Conservation (phyloP, 345 rosid genomes). For the Theobroma cacao region DNA sequence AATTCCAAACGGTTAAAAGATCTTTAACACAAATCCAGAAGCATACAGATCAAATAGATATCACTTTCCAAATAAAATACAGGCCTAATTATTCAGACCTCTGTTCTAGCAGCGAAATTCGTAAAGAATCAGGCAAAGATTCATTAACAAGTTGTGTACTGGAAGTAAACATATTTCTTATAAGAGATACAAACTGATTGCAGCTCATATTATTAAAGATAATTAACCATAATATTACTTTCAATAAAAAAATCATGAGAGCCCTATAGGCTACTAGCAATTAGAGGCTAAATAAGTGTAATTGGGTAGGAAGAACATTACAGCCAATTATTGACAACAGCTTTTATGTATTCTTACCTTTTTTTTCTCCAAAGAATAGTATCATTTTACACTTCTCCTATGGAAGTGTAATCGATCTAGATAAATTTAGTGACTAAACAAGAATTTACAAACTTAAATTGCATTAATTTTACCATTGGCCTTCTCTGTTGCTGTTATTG, state of each 20-base stretch:
- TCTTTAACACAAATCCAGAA: too few species aligned
- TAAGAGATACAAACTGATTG: not conserved
- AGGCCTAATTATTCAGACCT: not conserved
- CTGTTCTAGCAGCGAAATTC: not conserved
- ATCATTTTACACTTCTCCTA: not conserved
- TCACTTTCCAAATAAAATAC: too few species aligned
- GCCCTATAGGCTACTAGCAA: not conserved
- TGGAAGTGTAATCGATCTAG: not conserved
- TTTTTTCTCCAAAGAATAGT: too few species aligned
- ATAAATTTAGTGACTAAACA: not conserved
- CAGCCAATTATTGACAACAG: not conserved
- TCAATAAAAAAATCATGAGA: not conserved
- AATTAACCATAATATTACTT: not conserved
- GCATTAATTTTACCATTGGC: conserved; percentile 12
- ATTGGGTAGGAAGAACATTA: not conserved
- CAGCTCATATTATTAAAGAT: not conserved
- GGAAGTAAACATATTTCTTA: not conserved
- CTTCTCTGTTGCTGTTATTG: conserved; percentile 11
- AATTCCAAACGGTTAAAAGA: too few species aligned
- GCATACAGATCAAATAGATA: too few species aligned
- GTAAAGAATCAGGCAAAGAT: not conserved
- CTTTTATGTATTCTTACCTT: not conserved
- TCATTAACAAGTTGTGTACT: not conserved
- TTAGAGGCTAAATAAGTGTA: not conserved
- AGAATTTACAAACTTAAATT: not conserved